phyloP scores from a whole-genome alignment of 2,329 filamentous ascomycete genomes.

The Pseudopyricularia javanii region DNA sequence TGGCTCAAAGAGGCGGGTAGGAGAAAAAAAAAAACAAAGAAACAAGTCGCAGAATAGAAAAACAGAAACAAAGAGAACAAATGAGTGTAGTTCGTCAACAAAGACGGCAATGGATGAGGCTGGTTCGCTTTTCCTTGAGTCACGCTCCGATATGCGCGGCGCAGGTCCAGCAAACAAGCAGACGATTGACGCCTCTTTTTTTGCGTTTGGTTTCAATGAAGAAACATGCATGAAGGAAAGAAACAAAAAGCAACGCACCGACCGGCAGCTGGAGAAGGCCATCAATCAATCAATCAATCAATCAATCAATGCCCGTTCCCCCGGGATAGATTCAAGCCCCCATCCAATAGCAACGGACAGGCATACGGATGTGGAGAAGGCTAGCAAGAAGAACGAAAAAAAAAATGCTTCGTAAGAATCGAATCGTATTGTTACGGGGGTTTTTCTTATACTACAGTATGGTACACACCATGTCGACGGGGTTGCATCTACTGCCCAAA shows the following conservation, averaged over 20 bases:
- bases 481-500: too few species aligned
- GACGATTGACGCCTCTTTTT: neutral
- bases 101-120: neutral
- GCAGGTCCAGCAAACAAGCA: neutral
- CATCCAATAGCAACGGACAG: neutral
- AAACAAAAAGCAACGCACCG: too few species aligned
- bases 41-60: neutral
- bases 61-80: neutral
- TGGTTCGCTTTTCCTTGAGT: neutral
- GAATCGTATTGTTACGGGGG: too few species aligned
- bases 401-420: too few species aligned
- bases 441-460: too few species aligned
- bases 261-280: neutral
- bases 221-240: neutral
- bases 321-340: neutral
- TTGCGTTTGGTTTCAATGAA: neutral
- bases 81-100: too few species aligned
- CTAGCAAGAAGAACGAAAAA: too few species aligned
- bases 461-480: too few species aligned
- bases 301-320: neutral
- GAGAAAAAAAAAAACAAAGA: neutral
- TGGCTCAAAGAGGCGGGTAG: too few species aligned
- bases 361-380: neutral
- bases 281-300: too few species aligned
- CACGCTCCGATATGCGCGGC: conserved; percentile 1